Percentiles rank a stretch among this genome's conserved stretches.
phyloP scores from a whole-genome alignment of 805 yeast species.

The Candida anglica region DNA sequence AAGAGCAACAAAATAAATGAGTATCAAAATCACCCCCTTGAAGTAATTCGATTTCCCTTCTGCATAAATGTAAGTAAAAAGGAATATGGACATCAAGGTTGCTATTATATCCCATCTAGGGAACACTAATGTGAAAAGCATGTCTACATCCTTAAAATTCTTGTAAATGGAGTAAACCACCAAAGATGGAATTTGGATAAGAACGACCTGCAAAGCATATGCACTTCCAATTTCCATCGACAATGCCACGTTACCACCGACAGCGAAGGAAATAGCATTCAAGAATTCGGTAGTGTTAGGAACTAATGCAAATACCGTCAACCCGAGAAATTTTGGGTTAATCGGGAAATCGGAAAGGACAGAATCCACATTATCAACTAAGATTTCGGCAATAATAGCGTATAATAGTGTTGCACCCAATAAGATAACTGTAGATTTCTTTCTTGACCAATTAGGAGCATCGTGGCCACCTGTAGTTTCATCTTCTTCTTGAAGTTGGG shows the following conservation, averaged over 20 bases:
- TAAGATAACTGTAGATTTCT: slow-evolving; percentile 76
- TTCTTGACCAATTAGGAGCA: slow-evolving; percentile 95
- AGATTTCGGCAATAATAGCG: slow-evolving; percentile 90
- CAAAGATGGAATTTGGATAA: slow-evolving; percentile 88
- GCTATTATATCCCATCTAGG: slow-evolving; percentile 96
- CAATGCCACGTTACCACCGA: slow-evolving; percentile 91
- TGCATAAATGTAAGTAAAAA: slow-evolving; percentile 90
- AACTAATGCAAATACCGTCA: slow-evolving; percentile 91
- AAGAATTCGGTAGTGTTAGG: slow-evolving; percentile 97
- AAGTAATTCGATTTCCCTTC: slow-evolving; percentile 96
- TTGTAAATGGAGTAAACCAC: slow-evolving; percentile 65
- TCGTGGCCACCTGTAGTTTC: slow-evolving; percentile 73
- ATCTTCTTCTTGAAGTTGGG: slow-evolving; percentile 17
- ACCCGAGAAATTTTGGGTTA: slow-evolving; percentile 85
- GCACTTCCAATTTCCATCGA: slow-evolving; percentile 99
- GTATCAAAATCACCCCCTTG: slow-evolving; percentile 84
- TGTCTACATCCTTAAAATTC: slow-evolving; percentile 37
- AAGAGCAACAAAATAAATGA: slow-evolving; percentile 70
- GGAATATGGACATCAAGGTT: slow-evolving; percentile 74
- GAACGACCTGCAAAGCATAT: slow-evolving; percentile 91
- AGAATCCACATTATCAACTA: slow-evolving; percentile 88
- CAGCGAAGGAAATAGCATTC: slow-evolving; percentile 95
- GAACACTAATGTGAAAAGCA: slow-evolving; percentile 76
- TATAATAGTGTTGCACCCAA: slow-evolving; percentile 81
- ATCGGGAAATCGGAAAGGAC: slow-evolving; percentile 78